Conservation (phyloP, 306 rosid genomes). For the Casuarina cunninghamiana region DNA sequence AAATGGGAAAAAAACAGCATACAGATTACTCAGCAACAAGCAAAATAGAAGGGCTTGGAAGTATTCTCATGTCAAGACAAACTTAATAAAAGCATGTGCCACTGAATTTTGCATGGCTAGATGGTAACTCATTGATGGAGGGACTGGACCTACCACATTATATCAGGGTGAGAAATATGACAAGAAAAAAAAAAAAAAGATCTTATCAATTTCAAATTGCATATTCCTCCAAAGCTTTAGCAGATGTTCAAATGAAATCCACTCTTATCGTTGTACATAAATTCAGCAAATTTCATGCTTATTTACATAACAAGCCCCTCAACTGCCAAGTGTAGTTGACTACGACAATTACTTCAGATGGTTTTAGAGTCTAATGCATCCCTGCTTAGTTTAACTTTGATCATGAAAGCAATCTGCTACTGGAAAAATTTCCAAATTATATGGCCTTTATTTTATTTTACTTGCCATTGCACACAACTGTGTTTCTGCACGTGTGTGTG, state of each 20-base stretch:
- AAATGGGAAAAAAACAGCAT: conserved; percentile 10
- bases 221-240: not conserved
- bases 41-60: conserved; percentile 3
- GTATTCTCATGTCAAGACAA: not conserved
- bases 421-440: not conserved
- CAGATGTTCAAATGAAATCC: not conserved
- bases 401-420: not conserved
- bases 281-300: not conserved
- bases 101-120: not conserved
- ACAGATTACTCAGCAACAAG: conserved; percentile 8
- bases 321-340: not conserved
- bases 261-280: not conserved
- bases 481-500: not conserved
- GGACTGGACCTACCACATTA: not conserved
- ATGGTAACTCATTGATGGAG: not conserved
- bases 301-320: not conserved
- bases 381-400: not conserved
- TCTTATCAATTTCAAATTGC: not conserved
- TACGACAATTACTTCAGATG: not conserved
- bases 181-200: not conserved
- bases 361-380: not conserved
- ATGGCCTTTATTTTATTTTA: not conserved
- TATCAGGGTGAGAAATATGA: not conserved
- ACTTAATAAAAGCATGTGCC: not conserved
- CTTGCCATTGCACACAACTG: not conserved